Evolutionary conservation across 257 asterid species (phyloP).

Genomic region (Scutellaria minor): DNA sequence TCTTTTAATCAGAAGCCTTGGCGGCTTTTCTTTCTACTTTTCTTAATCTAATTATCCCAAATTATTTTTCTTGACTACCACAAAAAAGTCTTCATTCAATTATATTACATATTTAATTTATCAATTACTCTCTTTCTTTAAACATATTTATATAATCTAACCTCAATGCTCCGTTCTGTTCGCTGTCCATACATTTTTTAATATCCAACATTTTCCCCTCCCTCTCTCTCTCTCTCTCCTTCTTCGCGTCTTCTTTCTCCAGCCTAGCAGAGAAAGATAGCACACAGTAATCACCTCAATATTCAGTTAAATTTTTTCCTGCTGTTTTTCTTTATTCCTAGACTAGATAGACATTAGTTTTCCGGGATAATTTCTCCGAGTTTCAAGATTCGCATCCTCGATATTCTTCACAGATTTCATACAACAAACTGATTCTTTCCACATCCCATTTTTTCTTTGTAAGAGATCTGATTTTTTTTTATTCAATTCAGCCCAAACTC

Average conservation of each 20-base stretch:
- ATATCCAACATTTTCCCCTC: slow-evolving; percentile 14
- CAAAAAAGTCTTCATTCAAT: slow-evolving; percentile 10
- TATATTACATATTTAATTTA: neutral
- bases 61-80: neutral
- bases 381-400: slow-evolving; percentile 28
- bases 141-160: slow-evolving; percentile 33
- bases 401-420: slow-evolving; percentile 38
- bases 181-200: slow-evolving; percentile 56
- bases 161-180: slow-evolving; percentile 35
- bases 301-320: slow-evolving; percentile 24
- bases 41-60: neutral
- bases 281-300: slow-evolving; percentile 13
- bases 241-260: slow-evolving; percentile 43
- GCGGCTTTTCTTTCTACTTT: slow-evolving; percentile 28
- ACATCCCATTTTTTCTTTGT: slow-evolving; percentile 21
- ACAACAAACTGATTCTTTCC: slow-evolving; percentile 34
- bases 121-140: neutral
- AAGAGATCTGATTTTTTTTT: slow-evolving; percentile 36
- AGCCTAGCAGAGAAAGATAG: slow-evolving; percentile 38
- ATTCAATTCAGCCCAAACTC: slow-evolving; percentile 11
- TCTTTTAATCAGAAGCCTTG: slow-evolving; percentile 31
- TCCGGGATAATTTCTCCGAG: slow-evolving; percentile 20
- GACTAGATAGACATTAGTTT: slow-evolving; percentile 14
- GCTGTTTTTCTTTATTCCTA: neutral
- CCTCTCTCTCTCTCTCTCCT: slow-evolving; percentile 26